Base-by-base conservation (phyloP, 1,284 basidiomycete species). In the Cutaneotrichosporon curvatum region DNA sequence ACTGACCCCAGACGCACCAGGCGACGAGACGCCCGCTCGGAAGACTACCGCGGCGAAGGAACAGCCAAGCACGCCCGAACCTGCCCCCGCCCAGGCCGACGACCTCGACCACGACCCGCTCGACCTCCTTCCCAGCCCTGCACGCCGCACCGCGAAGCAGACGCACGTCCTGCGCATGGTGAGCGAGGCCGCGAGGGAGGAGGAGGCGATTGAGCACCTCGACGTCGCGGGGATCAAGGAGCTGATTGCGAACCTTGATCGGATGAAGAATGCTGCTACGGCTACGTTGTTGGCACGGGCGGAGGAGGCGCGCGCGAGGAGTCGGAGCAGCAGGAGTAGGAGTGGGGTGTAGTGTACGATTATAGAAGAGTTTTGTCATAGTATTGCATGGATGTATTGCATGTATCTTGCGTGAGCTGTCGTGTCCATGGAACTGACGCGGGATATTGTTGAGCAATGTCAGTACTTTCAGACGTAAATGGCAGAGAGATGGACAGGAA, bases 221-320 rank as follows among this genome's bases (percentile, higher is more conserved):
- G 62, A 65, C 47, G 55, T 61, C 40, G 57, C 61, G 9, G 63
- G 57, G 20, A 50, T 62, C 2, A 49, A 57, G 39, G 43, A 34
- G 2, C 25, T 68, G 12, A 32, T 64, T 45, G 42, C 40, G 30
- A 50, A 57, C 30, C 32, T 62, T 4, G 58, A 68, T 21, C 44
- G 37, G 38, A 28, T 68, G n/a, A 47, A 55, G 15, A 57, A 43
- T 8, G 57, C 56, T 16, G 64, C 59, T 2, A 51, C 43, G 6
- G 42, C 41, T 12, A 37, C 32, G 4, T 38, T 51, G 21, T 38
- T 36, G 30, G 34, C 41, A 2, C 37, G 39, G 11, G 50, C 50
- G 4, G 34, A 28, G 20, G 42, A 43, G 34, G 45, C 16, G 18
- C 41, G 50, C 9, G 32, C 32, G 11, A 7, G 32, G 8, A 34